Evolutionary conservation across 73 alveolate genomes (phyloP), one percentile per base, ranked within the genome.

Genomic region (Urostyla sp.): DNA sequence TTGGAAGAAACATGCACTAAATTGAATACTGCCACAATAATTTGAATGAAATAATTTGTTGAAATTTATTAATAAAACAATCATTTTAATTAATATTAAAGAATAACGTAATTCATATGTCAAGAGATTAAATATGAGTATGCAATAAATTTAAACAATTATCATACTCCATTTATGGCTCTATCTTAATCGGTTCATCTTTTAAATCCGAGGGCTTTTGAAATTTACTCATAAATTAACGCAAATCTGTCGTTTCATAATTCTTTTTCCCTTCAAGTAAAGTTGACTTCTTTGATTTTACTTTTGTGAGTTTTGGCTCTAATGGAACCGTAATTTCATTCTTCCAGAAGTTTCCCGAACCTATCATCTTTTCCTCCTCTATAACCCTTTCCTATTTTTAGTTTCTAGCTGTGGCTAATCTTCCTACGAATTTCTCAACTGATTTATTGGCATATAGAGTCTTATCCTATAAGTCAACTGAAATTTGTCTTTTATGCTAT

Each of bases 1-100:
- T 80, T 96, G 5, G 99, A 96, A 88, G 98, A 95, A 48, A 96
- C 99, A 0, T 81, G 97, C 66, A 88, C 90, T 81, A 96, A 96
- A 85, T 88, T 96, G 3, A 63, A 63, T 23, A 63, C 79, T 20
- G 79, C 79, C 24, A 63, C 79, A 15, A 21, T 63, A 1, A 63
- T 63, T 63, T 63, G 79, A 63, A 16, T 40, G 10, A 15, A 11
- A 11, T 11, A 40, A 40, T 10, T 40, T 40, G 15, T 40, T 40
- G 15, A 40, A 40, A 11, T 15, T 15, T 11, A 40, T 27, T 15
- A 50, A 50, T 50, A 18, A 50, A 50, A 50, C 6, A 16, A 50
- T 18, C 6, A 7, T 5, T 50, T 7, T 50, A 50, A 50, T 18
- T 50, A 8, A 50, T 8, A 50, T 50, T 7, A 5, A 7, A 50